Base-by-base conservation (phyloP, 192 early-diverging fungal species). In the Oehlia diaphana region DNA sequence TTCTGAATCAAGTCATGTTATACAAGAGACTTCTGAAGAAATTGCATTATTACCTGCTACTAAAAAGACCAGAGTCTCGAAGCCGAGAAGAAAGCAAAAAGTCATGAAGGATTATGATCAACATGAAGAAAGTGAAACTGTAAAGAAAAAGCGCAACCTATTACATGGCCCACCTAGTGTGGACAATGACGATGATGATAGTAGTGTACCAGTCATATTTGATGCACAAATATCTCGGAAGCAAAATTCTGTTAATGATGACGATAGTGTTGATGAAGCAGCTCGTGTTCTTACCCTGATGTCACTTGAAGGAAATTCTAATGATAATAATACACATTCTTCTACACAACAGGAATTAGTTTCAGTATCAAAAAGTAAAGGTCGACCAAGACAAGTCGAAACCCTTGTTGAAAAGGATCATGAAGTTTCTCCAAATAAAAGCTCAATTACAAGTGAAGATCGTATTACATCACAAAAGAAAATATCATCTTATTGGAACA, bases 401-500 rank as follows among this genome's bases (percentile, higher is more conserved):
- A 65, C 19, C 16, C 28, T 26, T 12, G 10, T 31, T 42, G 39
- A 37, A 37, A 37, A 37, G 23, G 12, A 28, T 13, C 13, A 65
- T 28, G 64, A 65, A 9, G 13, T 28, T 65, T 9, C 13, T 2
- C 13, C 64, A 28, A 23, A 31, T 23, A 65, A 65, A 58, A 58
- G 14, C 14, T 58, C 53, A 58, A 21, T 21, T 58, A 3, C 16
- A 19, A 58, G 21, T 21, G 53, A 58, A 21, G 53, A 58, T 58
- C 53, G 53, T 58, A 58, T 58, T 47, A 47, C 44, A 58, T 58
- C 53, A 58, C 53, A 58, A 31, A 66, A 66, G 31, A 66, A 33
- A 26, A 66, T 31, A 66, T 66, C 64, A 66, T 66, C 64, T 4
- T 66, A 66, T 66, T 66, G 64, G 64, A 66, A 66, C 64, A 66